Evolutionary conservation across 805 yeast genomes (phyloP), one percentile per base, ranked within the genome.

Genomic region (Cephaloascus albidus): DNA sequence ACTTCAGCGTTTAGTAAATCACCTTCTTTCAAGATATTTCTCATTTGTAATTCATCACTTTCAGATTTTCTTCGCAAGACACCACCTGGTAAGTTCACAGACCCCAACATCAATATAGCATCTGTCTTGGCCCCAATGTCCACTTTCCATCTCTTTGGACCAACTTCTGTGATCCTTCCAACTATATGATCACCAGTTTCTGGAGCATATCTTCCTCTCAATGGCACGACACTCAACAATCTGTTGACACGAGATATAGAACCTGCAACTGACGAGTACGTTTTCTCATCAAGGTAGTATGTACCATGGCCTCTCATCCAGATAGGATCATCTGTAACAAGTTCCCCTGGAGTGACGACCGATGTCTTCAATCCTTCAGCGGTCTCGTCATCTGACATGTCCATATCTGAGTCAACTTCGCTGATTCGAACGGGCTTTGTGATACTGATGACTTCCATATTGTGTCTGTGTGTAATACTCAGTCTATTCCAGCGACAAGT

Each of bases 231-330:
- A 52, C 89, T 81, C 42, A 93, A 68, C 42, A 93, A 68, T 51
- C 89, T 78, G 58, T 93, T 93, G 39, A 89, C 96, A 45, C 90
- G 72, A 1, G 85, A 74, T 3, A 93, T 81, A 10, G 80, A 78
- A 3, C 99, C 99, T 0, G 96, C 96, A 4, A 90, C 96, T 0
- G 97, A 82, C 3, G 96, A 82, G 57, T 76, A 87, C 0, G 96
- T 87, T 49, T 72, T 67, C 47, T 81, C 82, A 27, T 77, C 78
- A 32, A 83, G 62, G 47, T 81, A 76, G 57, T 87, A 93, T 0
- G 97, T 93, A 4, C 98, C 98, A 54, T 90, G 98, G 23, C 98
- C 98, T 54, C 95, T 76, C 98, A 93, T 93, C 97, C 97, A 93
- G 2, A 81, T 73, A 4, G 96, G 85, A 53, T 93, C 97, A 49